Evolutionary conservation across 768 basidiomycete genomes (phyloP), one percentile per base, ranked within the genome.

Genomic region (Rhizopogon roseolus): DNA sequence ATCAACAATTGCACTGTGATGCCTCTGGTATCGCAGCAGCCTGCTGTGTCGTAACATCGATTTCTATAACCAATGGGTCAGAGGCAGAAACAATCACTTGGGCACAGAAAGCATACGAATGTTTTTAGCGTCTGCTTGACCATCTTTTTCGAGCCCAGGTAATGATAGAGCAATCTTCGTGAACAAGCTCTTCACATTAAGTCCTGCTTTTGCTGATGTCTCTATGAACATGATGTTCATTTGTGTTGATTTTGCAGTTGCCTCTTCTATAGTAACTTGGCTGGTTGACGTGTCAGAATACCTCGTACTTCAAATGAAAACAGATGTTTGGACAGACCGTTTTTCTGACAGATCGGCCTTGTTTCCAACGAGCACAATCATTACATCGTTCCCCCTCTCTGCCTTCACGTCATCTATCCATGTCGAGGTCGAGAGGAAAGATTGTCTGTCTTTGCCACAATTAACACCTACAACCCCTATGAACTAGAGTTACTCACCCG

Each of bases 321-420:
- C 16, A 32, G 38, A 11, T 25, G 43, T 10, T 6, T 41, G 36
- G 32, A 75, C 85, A 48, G 63, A 97, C 95, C 97, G 86, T 73
- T 98, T 98, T 71, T 98, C 97, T 41, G 94, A 97, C 57, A 99
- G 75, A 73, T 99, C 97, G 27, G 97, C 97, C 78, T 99, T 99
- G 74, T 99, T 99, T 45, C 97, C 97, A 8, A 98, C 97, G 17
- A 99, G 75, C 14, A 98, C 96, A 60, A 99, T 97, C 62, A 98
- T 97, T 37, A 99, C 97, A 63, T 99, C 97, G 72, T 86, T 91
- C 56, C 97, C 97, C 64, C 97, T 79, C 70, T 99, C 97, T 56
- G 94, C 95, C 54, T 95, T 83, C 28, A 99, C 97, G 62, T 99
- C 97, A 69, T 99, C 97, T 75, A 99, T 94, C 97, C 97, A 99